These are phyloP conservation scores for Stylonectria norvegica DNA, from an alignment of 2,329 filamentous ascomycete genomes.

Conservation along the genomic window DNA sequence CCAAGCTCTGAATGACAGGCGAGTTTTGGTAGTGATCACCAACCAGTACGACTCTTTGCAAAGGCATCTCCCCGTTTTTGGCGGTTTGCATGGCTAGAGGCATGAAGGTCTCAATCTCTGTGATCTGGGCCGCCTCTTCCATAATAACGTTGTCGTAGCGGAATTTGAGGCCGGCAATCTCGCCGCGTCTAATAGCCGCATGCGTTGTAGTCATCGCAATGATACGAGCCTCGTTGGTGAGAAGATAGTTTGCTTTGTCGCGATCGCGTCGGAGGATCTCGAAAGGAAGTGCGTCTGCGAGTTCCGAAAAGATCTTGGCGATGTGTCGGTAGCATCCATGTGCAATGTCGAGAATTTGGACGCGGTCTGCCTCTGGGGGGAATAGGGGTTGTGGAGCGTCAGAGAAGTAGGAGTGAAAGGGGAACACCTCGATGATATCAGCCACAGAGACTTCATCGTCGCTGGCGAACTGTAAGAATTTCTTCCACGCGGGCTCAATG, in stretches of 20 bases:
- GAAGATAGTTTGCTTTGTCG: conserved; percentile 93
- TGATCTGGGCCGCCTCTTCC: conserved; percentile 98
- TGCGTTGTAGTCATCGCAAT: conserved; percentile 99
- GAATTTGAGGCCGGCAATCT: conserved; percentile 90
- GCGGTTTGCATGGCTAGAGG: conserved; percentile 88
- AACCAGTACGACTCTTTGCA: conserved; percentile 87
- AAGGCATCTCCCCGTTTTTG: conserved; percentile 64
- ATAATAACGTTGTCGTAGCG: conserved; percentile 97
- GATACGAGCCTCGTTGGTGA: conserved; percentile 93
- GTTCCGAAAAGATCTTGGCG: conserved; percentile 82
- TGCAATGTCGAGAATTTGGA: conserved; percentile 69
- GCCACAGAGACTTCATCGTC: conserved; percentile 53
- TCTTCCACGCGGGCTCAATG: conserved; percentile 81
- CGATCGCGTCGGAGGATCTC: conserved; percentile 85
- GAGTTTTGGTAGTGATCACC: conserved; percentile 97
- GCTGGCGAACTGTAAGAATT: conserved; percentile 63
- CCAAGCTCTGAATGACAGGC: conserved; percentile 89
- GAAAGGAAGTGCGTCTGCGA: conserved; percentile 91
- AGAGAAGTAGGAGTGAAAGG: conserved; percentile 83
- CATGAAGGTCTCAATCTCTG: conserved; percentile 95
- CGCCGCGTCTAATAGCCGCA: conserved; percentile 86
- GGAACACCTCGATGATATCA: conserved; percentile 71
- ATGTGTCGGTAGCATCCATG: conserved; percentile 87
- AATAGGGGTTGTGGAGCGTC: conserved; percentile 87
- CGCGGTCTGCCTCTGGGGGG: conserved; percentile 60